Evolutionary conservation across 805 yeast genomes (phyloP).

Genomic region (Suhomyces sp.): DNA sequence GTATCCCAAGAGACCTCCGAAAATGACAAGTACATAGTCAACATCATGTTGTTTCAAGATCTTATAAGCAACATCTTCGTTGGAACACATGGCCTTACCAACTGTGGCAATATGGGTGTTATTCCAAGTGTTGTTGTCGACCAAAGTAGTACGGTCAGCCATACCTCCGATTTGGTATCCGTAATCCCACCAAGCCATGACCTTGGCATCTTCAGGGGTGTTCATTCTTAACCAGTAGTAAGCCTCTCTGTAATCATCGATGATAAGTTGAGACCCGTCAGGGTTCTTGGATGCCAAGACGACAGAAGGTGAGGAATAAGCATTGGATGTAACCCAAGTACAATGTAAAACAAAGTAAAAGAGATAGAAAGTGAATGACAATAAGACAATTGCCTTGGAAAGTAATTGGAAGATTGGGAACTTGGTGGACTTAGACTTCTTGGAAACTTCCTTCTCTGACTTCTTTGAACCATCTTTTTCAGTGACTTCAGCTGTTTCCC

Average conservation of each 20-base stretch:
- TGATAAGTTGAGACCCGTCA: conserved; percentile 80
- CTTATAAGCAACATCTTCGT: conserved; percentile 85
- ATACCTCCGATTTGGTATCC: conserved; percentile 99
- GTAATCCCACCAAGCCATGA: conserved; percentile 99
- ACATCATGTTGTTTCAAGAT: conserved; percentile 90
- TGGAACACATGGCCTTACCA: conserved; percentile 94
- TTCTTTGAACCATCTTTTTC: conserved; percentile 4
- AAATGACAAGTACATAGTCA: conserved; percentile 87
- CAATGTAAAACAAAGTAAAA: conserved; percentile 86
- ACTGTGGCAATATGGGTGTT: conserved; percentile 99
- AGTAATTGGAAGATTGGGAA: conserved; percentile 36
- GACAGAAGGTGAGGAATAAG: conserved; percentile 97
- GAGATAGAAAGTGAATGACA: conserved; percentile 71
- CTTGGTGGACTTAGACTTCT: conserved; percentile 11
- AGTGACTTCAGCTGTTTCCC: too few species aligned
- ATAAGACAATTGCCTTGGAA: conserved; percentile 62
- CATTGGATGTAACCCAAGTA: conserved; percentile 95
- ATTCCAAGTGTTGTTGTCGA: conserved; percentile 99
- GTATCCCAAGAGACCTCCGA: conserved; percentile 92
- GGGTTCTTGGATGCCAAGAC: conserved; percentile 81
- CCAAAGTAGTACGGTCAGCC: conserved; percentile 98
- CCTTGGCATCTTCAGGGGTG: conserved; percentile 92
- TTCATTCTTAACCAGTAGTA: conserved; percentile 99
- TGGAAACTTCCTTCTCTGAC: too few species aligned
- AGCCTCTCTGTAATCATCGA: conserved; percentile 98